A percentile compares a stretch with the other conserved stretches of the same genome.
Evolutionary conservation across 78 protist species (phyloP).

Genomic region (Chrysochromulina parva): DNA sequence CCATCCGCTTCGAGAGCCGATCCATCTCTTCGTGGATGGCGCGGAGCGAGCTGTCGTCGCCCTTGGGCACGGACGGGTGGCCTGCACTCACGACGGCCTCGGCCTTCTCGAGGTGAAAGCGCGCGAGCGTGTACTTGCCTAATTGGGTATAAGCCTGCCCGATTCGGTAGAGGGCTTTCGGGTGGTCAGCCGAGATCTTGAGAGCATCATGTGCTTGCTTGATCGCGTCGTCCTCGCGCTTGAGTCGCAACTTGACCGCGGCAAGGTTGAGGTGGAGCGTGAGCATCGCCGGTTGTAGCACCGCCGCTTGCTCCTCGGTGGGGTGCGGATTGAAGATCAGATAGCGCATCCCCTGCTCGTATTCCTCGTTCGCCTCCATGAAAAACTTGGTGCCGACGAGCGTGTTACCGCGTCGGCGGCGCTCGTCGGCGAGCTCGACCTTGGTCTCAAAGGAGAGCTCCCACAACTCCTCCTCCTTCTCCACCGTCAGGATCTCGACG

Average conservation of each 20-base stretch:
- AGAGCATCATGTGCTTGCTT: background rate
- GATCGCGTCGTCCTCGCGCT: background rate
- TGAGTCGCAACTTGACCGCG: background rate
- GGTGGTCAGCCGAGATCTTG: background rate
- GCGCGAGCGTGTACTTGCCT: background rate
- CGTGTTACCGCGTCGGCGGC: background rate
- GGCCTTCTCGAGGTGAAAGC: too few species aligned
- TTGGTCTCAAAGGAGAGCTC: background rate
- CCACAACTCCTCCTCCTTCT: background rate
- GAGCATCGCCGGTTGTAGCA: background rate
- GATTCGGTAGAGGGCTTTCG: background rate
- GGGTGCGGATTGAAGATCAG: background rate
- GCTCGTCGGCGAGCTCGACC: background rate
- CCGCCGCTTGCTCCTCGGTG: background rate
- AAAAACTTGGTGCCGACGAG: background rate
- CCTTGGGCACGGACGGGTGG: too few species aligned
- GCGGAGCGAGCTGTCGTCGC: too few species aligned
- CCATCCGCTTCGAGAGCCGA: too few species aligned
- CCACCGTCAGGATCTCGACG: background rate
- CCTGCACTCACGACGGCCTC: too few species aligned
- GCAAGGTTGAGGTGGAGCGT: background rate
- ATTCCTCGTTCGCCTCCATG: background rate
- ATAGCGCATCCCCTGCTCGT: slow-evolving; percentile 16
- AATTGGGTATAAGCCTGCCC: background rate
- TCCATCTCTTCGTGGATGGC: too few species aligned